phyloP scores from a whole-genome alignment of 176 grass and related monocot genomes.

The Cymbopogon citratus region DNA sequence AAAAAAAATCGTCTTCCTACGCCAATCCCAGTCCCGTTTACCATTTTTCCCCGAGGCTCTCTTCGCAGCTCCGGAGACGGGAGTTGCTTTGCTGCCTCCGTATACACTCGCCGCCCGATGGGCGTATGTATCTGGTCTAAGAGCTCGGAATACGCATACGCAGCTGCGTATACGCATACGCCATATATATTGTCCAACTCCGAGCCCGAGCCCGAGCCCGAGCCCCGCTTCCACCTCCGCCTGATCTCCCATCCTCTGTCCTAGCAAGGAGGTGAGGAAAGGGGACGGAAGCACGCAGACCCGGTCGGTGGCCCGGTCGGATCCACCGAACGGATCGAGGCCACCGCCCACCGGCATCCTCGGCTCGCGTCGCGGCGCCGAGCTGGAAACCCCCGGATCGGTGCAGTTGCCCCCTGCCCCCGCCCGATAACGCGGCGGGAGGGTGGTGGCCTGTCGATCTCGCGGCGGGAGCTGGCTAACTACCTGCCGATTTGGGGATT shows the following conservation, averaged over 20 bases:
- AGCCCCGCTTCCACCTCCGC: neutral
- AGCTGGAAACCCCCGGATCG: constrained; percentile 7
- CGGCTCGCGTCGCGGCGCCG: neutral
- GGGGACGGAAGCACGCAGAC: constrained; percentile 23
- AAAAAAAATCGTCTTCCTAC: no score
- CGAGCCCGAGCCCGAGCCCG: no score
- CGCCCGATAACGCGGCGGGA: neutral
- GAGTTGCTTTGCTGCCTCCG: no score
- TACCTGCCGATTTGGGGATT: constrained; percentile 32
- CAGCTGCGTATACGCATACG: neutral
- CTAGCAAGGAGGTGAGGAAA: constrained; percentile 13
- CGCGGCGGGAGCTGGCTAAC: constrained; percentile 12
- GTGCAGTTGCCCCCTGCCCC: neutral
- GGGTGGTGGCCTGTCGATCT: constrained; percentile 21
- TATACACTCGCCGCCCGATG: no score
- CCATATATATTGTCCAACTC: constrained; percentile 8
- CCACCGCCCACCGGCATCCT: neutral
- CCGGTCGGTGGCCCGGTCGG: constrained; percentile 24
- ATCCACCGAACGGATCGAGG: constrained; percentile 35
- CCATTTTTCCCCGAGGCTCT: no score
- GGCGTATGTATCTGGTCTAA: constrained; percentile 30
- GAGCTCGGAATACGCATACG: constrained; percentile 24
- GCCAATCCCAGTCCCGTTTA: no score
- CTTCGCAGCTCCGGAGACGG: no score
- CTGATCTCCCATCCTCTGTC: neutral